Evolutionary conservation across 768 basidiomycete genomes (phyloP).

Genomic region (Lyophyllum atratum): DNA sequence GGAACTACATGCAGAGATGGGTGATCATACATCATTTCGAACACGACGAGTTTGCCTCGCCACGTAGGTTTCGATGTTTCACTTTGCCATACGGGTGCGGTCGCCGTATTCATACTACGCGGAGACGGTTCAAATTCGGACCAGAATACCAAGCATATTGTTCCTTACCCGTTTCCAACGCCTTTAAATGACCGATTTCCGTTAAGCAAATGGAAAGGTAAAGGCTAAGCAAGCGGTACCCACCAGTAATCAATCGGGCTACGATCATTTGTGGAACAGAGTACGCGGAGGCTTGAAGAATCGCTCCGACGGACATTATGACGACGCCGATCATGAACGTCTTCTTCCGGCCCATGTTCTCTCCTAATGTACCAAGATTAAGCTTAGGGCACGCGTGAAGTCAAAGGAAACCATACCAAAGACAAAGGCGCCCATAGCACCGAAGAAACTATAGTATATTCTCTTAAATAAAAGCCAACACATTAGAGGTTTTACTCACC

Average conservation of each 20-base stretch:
- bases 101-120: constrained; percentile 46
- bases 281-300: constrained; percentile 48
- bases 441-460: constrained; percentile 36
- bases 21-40: constrained; percentile 47
- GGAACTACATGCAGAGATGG: not conserved
- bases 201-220: not conserved
- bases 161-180: constrained; percentile 44
- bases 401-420: constrained; percentile 28
- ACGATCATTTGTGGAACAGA: constrained; percentile 51
- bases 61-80: constrained; percentile 50
- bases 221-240: not conserved
- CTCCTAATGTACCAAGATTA: constrained; percentile 25
- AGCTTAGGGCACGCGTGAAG: not conserved
- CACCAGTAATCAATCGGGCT: constrained; percentile 47
- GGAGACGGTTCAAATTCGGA: not conserved
- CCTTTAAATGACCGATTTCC: constrained; percentile 23
- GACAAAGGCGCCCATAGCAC: constrained; percentile 44
- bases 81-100: constrained; percentile 54
- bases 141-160: not conserved
- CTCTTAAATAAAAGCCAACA: too few relatives aligned
- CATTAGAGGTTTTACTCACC: constrained; percentile 31
- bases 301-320: constrained; percentile 55
- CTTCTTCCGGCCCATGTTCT: constrained; percentile 45
- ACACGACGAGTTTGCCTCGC: constrained; percentile 50
- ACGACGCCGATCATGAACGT: constrained; percentile 50